phyloP scores from a whole-genome alignment of 371 early-diverging fungal species.

The Rhizopus sp. region DNA sequence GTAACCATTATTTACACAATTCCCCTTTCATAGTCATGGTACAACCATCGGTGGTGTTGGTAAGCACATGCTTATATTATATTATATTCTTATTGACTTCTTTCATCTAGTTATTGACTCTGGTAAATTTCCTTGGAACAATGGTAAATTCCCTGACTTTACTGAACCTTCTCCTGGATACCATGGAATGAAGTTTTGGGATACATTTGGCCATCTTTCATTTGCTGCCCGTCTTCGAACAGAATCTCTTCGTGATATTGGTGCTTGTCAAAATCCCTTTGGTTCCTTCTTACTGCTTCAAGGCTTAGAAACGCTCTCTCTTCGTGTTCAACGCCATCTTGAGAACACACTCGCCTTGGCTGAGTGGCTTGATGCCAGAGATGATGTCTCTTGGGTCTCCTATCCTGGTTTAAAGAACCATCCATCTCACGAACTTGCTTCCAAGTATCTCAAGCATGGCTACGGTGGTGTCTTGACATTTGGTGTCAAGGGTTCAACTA shows the following conservation, averaged over 20 bases:
- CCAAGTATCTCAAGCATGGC: constrained; percentile 71
- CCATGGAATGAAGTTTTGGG: constrained; percentile 86
- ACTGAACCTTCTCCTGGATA: constrained; percentile 84
- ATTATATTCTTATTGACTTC: background rate
- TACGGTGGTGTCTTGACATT: constrained; percentile 89
- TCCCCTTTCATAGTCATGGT: constrained; percentile 60
- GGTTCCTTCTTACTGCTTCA: constrained; percentile 83
- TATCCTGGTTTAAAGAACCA: constrained; percentile 83
- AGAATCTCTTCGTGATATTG: constrained; percentile 84
- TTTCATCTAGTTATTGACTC: constrained; percentile 61
- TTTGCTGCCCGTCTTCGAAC: constrained; percentile 77
- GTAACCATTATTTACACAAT: background rate
- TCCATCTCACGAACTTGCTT: constrained; percentile 73
- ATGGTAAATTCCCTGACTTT: constrained; percentile 85
- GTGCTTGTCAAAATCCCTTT: constrained; percentile 81
- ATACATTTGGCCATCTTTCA: constrained; percentile 72
- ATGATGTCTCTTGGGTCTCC: constrained; percentile 73
- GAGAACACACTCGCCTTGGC: constrained; percentile 80
- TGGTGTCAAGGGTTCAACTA: constrained; percentile 70
- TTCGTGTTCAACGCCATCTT: constrained; percentile 86
- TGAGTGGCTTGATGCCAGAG: constrained; percentile 70
- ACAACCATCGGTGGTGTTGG: constrained; percentile 86
- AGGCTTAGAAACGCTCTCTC: constrained; percentile 84
- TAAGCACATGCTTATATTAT: constrained; percentile 12
- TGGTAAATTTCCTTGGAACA: constrained; percentile 87